These are phyloP conservation scores for Cutaneotrichosporon daszewskae DNA, from an alignment of 1,284 basidiomycete species.

Conservation along the genomic window DNA sequence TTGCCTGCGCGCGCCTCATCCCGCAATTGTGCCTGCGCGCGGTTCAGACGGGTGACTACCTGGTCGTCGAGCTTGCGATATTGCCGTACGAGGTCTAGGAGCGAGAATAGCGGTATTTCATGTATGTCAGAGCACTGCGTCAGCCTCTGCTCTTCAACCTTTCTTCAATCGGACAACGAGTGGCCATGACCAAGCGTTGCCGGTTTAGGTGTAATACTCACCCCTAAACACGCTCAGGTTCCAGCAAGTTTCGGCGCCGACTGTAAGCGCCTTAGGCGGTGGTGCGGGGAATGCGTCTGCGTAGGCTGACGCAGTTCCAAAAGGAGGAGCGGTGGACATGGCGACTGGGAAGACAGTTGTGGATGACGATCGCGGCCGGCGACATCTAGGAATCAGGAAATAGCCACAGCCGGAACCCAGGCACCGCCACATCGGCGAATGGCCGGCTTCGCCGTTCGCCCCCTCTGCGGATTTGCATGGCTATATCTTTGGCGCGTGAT, in stretches of 20 bases:
- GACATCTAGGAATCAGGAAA: no score
- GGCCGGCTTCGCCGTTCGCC: no score
- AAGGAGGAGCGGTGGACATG: conserved; percentile 22
- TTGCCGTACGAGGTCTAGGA: conserved; percentile 71
- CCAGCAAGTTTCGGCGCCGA: conserved; percentile 56
- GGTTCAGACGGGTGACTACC: conserved; percentile 75
- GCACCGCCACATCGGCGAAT: no score
- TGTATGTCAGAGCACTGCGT: not conserved
- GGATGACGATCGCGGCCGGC: no score
- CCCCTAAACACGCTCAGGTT: conserved; percentile 80
- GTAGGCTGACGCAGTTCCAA: conserved; percentile 45
- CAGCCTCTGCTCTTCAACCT: no score
- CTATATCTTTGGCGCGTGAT: no score
- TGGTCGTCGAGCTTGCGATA: conserved; percentile 77
- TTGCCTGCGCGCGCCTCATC: conserved; percentile 51
- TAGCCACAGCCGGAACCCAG: no score
- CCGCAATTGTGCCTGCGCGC: conserved; percentile 70
- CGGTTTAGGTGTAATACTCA: no score
- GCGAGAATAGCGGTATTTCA: no score
- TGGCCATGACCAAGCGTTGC: no score
- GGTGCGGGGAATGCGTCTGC: conserved; percentile 45
- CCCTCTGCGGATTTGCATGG: no score
- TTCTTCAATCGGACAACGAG: no score
- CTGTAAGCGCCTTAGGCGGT: conserved; percentile 36
- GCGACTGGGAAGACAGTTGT: not conserved